Conservation (phyloP, 2,329 filamentous ascomycete species). For the Fusarium newnesense region DNA sequence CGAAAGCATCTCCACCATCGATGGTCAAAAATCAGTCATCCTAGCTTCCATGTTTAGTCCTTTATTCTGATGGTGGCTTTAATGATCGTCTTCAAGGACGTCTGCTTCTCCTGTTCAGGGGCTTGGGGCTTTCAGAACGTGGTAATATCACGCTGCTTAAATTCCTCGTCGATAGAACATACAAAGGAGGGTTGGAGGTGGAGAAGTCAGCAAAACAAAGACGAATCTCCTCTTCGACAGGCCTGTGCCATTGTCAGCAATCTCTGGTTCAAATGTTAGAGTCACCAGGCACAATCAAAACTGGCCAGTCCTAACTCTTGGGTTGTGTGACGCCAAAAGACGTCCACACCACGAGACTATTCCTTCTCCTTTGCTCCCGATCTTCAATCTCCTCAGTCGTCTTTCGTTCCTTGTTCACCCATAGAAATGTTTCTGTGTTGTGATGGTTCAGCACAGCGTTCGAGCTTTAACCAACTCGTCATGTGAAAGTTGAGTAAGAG, state of each 20-base stretch:
- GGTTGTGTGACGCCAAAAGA: slow-evolving; percentile 61
- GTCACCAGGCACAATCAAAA: slow-evolving; percentile 55
- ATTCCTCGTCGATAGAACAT: slow-evolving; percentile 54
- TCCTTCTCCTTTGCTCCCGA: slow-evolving; percentile 38
- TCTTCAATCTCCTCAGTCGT: background rate
- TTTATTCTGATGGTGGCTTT: slow-evolving; percentile 48
- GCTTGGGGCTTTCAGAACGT: slow-evolving; percentile 40
- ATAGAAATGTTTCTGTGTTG: slow-evolving; percentile 16
- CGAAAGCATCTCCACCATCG: slow-evolving; percentile 4
- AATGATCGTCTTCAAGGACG: slow-evolving; percentile 44
- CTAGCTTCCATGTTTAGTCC: slow-evolving; percentile 29
- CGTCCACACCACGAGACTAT: slow-evolving; percentile 56
- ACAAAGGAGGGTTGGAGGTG: slow-evolving; percentile 57
- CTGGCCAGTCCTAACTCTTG: slow-evolving; percentile 61
- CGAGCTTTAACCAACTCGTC: slow-evolving; percentile 61
- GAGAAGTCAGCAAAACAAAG: slow-evolving; percentile 57
- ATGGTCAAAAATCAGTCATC: slow-evolving; percentile 23
- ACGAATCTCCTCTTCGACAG: slow-evolving; percentile 24
- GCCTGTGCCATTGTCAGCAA: background rate
- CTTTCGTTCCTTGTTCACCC: slow-evolving; percentile 33
- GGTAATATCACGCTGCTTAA: slow-evolving; percentile 55
- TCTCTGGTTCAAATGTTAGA: background rate
- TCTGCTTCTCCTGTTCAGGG: slow-evolving; percentile 4
- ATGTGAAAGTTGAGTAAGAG: slow-evolving; percentile 58
- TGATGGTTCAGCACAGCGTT: slow-evolving; percentile 54